Evolutionary conservation across 768 basidiomycete species (phyloP), one percentile per base, ranked within the genome.

Genomic region (Amanita jacksonii): DNA sequence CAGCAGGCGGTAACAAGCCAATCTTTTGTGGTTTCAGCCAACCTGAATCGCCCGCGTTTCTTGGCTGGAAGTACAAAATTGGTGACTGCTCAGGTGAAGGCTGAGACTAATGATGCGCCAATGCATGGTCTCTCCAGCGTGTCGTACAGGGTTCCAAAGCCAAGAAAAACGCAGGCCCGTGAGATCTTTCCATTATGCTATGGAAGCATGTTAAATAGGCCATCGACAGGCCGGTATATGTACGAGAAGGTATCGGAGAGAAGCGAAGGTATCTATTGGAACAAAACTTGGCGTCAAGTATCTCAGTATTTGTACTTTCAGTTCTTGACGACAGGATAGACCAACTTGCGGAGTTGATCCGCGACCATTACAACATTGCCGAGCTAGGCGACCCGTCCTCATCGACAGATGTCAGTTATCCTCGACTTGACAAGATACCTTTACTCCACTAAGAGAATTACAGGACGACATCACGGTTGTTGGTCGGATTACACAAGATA

Each of bases 301-400:
- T 40, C 30, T 28, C 18, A 32, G 32, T 25, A 22, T 23, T 25
- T 18, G 24, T 9, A 25, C 5, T 20, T 19, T 20, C 36, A 93
- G 90, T 66, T 12, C 75, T 99, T 42, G 93, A 98, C 54, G 78
- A 81, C 46, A 67, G 81, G 45, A 94, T 99, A 55, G 88, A 96
- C 51, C 83, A 91, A 36, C 79, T 86, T 46, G 86, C 79, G 2
- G 82, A 85, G 32, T 66, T 81, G 13, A 68, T 97, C 44, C 71
- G 72, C 50, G 71, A 69, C 33, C 74, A 83, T 49, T 94, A 93
- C 58, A 66, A 69, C 1, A 58, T 93, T 7, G 57, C 66, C 30
- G 91, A 94, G 9, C 61, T 94, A 9, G 81, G 81, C 0, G 92
- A 98, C 57, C 93, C 73, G 15, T 62, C 67, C 1, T 51, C 61